Percentiles rank a stretch among this genome's conserved stretches.
These are phyloP conservation scores for Aspergillus bertholletiae DNA, from an alignment of 495 filamentous ascomycete genomes.

Conservation along the genomic window DNA sequence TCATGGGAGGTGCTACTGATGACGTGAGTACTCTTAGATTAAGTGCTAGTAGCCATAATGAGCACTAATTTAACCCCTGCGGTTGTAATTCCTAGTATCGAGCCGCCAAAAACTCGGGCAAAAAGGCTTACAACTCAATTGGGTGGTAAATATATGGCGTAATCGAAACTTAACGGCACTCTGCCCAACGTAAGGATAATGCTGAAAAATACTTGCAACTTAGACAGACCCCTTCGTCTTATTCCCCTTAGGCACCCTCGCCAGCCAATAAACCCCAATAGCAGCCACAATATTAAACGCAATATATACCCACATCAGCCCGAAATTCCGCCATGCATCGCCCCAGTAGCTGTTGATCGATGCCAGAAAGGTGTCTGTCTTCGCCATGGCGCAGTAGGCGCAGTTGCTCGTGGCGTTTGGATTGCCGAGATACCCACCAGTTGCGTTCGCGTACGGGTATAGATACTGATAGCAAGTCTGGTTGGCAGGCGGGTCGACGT, in stretches of 20 bases:
- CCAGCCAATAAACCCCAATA: slow-evolving; percentile 73
- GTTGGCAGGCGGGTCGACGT: slow-evolving; percentile 48
- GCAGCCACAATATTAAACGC: slow-evolving; percentile 68
- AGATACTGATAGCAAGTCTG: slow-evolving; percentile 58
- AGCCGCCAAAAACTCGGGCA: too few relatives aligned
- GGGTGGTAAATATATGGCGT: too few relatives aligned
- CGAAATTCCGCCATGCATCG: slow-evolving; percentile 72
- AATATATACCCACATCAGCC: slow-evolving; percentile 62
- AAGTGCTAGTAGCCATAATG: too few relatives aligned
- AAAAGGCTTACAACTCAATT: too few relatives aligned
- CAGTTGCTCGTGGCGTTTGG: slow-evolving; percentile 50
- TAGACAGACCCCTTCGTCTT: too few relatives aligned
- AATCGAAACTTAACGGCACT: too few relatives aligned
- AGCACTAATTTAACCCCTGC: too few relatives aligned
- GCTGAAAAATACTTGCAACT: too few relatives aligned
- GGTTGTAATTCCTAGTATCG: too few relatives aligned
- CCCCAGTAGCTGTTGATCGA: slow-evolving; percentile 45
- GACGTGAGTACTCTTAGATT: too few relatives aligned
- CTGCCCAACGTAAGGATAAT: too few relatives aligned
- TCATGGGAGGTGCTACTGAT: too few relatives aligned
- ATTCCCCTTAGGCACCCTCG: slow-evolving; percentile 75
- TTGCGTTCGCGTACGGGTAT: slow-evolving; percentile 37
- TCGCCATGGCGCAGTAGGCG: slow-evolving; percentile 55
- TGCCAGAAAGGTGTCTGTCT: slow-evolving; percentile 61
- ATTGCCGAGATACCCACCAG: slow-evolving; percentile 55